Percentiles rank a stretch among this genome's conserved stretches.
phyloP scores from a whole-genome alignment of 2,329 filamentous ascomycete species.

The Botrytis tulipae region DNA sequence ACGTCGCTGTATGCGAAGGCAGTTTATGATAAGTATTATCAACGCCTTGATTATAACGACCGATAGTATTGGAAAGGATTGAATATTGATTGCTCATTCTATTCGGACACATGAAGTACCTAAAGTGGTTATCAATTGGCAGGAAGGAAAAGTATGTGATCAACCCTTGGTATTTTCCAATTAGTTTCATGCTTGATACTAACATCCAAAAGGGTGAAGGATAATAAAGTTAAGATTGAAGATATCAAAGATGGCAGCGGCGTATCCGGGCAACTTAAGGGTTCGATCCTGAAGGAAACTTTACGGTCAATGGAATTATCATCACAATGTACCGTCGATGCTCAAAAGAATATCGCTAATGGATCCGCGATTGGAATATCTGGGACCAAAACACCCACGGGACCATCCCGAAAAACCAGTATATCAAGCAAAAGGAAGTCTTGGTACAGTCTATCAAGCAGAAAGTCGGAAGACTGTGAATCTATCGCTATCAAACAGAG shows the following conservation, averaged over 20 bases:
- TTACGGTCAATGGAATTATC: background rate
- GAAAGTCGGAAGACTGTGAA: background rate
- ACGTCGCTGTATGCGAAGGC: background rate
- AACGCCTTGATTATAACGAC: background rate
- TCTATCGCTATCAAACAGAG: background rate
- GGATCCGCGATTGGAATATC: background rate
- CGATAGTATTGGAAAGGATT: background rate
- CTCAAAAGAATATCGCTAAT: background rate
- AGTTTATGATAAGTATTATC: constrained; percentile 3
- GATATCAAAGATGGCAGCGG: background rate
- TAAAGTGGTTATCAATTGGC: constrained; percentile 10
- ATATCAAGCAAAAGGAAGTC: constrained; percentile 1
- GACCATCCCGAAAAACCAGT: background rate
- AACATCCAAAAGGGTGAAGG: constrained; percentile 5
- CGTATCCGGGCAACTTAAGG: background rate
- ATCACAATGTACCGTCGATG: background rate
- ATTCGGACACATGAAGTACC: constrained; percentile 14
- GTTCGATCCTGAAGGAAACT: background rate
- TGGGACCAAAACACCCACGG: background rate
- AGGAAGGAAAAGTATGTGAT: constrained; percentile 15
- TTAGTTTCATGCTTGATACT: background rate
- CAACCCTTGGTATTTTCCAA: background rate
- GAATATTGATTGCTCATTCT: background rate
- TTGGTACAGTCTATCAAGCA: constrained; percentile 2
- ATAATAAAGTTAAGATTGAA: background rate